A percentile compares a stretch with the other conserved stretches of the same genome.
These are phyloP conservation scores for Fusarium sarcochroum DNA, from an alignment of 2,329 filamentous ascomycete genomes.

Conservation along the genomic window DNA sequence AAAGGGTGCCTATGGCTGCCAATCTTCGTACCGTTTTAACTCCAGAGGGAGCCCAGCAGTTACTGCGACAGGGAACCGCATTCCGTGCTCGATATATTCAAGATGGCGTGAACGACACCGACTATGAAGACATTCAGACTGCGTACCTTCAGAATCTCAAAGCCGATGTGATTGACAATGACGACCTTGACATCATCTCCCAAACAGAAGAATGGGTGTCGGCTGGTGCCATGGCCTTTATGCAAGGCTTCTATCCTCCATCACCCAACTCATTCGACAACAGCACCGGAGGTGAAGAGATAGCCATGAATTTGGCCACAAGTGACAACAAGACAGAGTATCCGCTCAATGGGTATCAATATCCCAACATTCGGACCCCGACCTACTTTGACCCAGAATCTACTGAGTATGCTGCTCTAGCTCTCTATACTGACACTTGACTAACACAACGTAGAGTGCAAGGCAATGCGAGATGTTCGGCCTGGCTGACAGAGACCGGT, in stretches of 20 bases:
- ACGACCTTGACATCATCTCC: constrained; percentile 60
- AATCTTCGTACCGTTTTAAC: constrained; percentile 58
- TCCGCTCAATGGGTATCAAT: constrained; percentile 84
- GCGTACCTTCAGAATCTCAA: constrained; percentile 61
- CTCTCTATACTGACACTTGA: not conserved
- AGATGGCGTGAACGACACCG: constrained; percentile 40
- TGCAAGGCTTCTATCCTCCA: constrained; percentile 89
- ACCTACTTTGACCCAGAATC: constrained; percentile 60
- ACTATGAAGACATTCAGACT: constrained; percentile 45
- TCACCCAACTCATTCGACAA: constrained; percentile 57
- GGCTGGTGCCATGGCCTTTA: constrained; percentile 80
- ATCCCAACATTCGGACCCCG: constrained; percentile 76
- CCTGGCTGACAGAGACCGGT: constrained; percentile 53
- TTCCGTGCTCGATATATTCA: constrained; percentile 66
- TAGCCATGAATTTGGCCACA: constrained; percentile 58
- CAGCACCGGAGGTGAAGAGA: constrained; percentile 51
- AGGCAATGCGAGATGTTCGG: constrained; percentile 56
- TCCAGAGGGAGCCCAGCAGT: constrained; percentile 67
- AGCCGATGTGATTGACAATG: constrained; percentile 62
- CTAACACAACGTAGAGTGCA: constrained; percentile 52
- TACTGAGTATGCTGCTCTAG: constrained; percentile 57
- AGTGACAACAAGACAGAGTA: constrained; percentile 67
- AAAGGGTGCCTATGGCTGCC: constrained; percentile 62
- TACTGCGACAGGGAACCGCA: constrained; percentile 62
- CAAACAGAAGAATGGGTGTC: constrained; percentile 65